Base-by-base conservation (phyloP, 2,329 filamentous ascomycete genomes). In the Beauveria bassiana region DNA sequence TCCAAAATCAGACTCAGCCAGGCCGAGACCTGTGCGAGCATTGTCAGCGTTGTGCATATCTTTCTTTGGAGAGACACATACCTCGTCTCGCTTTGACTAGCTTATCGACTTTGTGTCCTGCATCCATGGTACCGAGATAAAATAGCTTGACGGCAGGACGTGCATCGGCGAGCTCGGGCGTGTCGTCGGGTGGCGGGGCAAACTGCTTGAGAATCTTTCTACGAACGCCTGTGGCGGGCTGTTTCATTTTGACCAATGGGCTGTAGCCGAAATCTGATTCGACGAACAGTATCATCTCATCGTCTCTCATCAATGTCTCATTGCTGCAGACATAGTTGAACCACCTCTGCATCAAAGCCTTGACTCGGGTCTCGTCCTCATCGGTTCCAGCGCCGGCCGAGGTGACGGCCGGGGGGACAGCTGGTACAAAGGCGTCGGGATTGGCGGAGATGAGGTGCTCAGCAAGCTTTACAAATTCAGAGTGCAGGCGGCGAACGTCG, bases 221-320 rank as follows among this genome's bases (percentile, higher is more conserved):
- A 65, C 95, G 86, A 68, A 99, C 91, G 49, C 95, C 95, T 1
- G 95, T 99, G 9, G 95, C 95, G 24, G 95, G 95, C 74, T 99
- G 95, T 79, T 96, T 96, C 82, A 92, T 91, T 74, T 93, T 88
- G 52, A 97, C 88, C 70, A 98, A 89, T 1, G 95, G 95, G 70
- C 92, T 97, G 75, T 99, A 99, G 46, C 95, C 95, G 73, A 97
- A 98, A 73, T 99, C 95, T 71, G 91, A 96, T 76, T 99, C 95
- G n/a, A 99, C 92, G 69, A 99, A 99, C 63, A 98, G 87, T 5
- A 97, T 86, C 86, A 98, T 93, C 76, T 99, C 95, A 65, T 98
- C 93, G 72, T 99, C 95, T 64, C 89, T 86, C 80, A 96, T 96
- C 8, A 99, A 83, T 1, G 96, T 87, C 42, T 98, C 93, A 68